Percentiles rank a stretch among this genome's conserved stretches.
Conservation (phyloP, 1,284 basidiomycete species). For the Fomes fomentarius region DNA sequence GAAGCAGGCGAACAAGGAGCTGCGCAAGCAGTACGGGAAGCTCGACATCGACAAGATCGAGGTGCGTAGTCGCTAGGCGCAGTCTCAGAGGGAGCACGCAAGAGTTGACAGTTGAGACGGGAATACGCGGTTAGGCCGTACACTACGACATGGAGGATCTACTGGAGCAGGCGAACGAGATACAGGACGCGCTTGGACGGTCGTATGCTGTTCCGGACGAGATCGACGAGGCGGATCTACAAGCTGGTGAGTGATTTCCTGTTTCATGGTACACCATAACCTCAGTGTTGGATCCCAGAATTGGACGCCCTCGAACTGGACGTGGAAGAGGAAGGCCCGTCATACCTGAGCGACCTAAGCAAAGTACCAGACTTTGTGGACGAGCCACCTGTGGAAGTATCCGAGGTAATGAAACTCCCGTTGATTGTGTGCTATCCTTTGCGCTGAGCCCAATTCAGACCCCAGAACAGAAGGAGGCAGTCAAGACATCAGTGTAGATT, state of each 20-base stretch:
- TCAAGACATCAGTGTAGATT: conserved; percentile 33
- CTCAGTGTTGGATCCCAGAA: conserved; percentile 54
- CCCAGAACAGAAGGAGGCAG: conserved; percentile 33
- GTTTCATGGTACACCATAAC: not conserved
- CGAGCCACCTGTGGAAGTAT: conserved; percentile 72
- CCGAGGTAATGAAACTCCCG: conserved; percentile 47
- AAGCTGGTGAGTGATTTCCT: conserved; percentile 73
- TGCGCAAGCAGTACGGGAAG: conserved; percentile 97
- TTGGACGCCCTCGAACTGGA: conserved; percentile 88
- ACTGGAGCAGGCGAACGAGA: conserved; percentile 96
- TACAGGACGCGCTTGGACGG: conserved; percentile 92
- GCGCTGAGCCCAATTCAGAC: conserved; percentile 3
- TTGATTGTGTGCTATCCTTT: not conserved
- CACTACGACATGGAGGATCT: conserved; percentile 99
- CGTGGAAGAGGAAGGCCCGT: conserved; percentile 85
- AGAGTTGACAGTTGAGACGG: too few relatives aligned
- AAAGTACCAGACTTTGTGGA: conserved; percentile 91
- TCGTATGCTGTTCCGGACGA: conserved; percentile 98
- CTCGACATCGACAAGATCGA: conserved; percentile 99
- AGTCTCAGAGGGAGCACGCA: not conserved
- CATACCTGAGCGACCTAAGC: conserved; percentile 84
- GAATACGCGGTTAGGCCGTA: conserved; percentile 63
- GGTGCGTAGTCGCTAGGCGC: conserved; percentile 47
- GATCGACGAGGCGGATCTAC: conserved; percentile 95
- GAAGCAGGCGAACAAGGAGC: conserved; percentile 97